Evolutionary conservation across 345 rosid genomes (phyloP).

Genomic region (Pistacia atlantica): DNA sequence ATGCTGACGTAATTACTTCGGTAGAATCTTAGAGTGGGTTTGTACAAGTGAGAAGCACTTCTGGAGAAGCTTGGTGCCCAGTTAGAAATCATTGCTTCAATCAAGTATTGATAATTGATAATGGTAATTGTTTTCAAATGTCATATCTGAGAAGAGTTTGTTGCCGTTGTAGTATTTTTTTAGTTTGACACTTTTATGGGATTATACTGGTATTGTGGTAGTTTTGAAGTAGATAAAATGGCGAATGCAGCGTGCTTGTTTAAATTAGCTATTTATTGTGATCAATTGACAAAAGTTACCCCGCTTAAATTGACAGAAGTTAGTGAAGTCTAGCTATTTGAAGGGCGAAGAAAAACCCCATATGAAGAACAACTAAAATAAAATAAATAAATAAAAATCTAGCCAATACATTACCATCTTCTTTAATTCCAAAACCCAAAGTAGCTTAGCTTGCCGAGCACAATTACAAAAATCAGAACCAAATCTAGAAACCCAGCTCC

Average conservation of each 20-base stretch:
- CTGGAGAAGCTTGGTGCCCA: conserved; percentile 77
- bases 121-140: background rate
- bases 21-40: conserved; percentile 43
- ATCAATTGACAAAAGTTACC: background rate
- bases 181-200: background rate
- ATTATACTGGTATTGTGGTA: background rate
- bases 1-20: conserved; percentile 25
- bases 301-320: too few relatives aligned
- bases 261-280: background rate
- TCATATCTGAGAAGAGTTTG: conserved; percentile 1
- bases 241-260: background rate
- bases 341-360: too few relatives aligned
- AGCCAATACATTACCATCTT: too few relatives aligned
- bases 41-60: conserved; percentile 61
- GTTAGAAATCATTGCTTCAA: conserved; percentile 58
- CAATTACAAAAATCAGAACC: too few relatives aligned
- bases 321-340: too few relatives aligned
- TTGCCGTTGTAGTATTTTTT: background rate
- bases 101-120: conserved; percentile 46
- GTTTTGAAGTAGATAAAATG: conserved; percentile 4
- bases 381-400: too few relatives aligned
- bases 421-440: too few relatives aligned
- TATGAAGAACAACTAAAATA: too few relatives aligned
- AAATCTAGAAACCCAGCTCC: too few relatives aligned
- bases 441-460: too few relatives aligned